Evolutionary conservation across 108 stramenopile genomes (phyloP), one percentile per base, ranked within the genome.

Genomic region (Fragilaria radians): DNA sequence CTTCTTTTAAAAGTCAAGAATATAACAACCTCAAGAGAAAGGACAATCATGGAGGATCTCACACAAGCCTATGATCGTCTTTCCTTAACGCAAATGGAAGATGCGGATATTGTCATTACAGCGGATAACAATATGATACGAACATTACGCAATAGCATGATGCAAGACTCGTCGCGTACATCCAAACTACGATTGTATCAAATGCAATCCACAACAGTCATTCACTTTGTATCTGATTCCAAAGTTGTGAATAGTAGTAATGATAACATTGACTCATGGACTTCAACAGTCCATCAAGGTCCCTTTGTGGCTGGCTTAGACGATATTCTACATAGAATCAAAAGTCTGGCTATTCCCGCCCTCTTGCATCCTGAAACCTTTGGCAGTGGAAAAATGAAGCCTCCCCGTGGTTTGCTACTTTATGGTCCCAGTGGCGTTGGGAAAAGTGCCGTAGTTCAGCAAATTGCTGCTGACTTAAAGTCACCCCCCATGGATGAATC

Each of bases 371-470:
- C 83, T 1, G 55, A 84, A 46, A 61, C 77, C 1, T 88, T 88
- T 48, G 66, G 42, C 9, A 62, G 74, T 61, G 72, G 68, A 0
- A 63, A 68, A 5, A 57, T 93, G 21, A 66, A 73, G 25, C 83
- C 83, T 24, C 87, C 87, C 1, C 77, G 75, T 47, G 91, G 91
- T 9, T 67, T 72, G 4, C 70, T 93, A n/a, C 63, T 93, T 45
- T 74, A 77, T 71, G 91, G 91, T 21, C 71, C 85, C 9, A 80
- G 83, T 48, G 91, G 91, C 28, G 71, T 78, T 3, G 91, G 91
- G 2, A 93, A 93, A 59, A 64, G 76, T 28, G 54, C 63, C 19
- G 7, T 88, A 47, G 85, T 83, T 14, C 47, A 51, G 33, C 90
- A 91, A 70, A 63, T 91, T 54, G 83, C 74, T 2, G 7, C 11